A percentile compares a stretch with the other conserved stretches of the same genome.
Conservation (phyloP, 805 yeast genomes). For the Grigorovia yakushimaensis region DNA sequence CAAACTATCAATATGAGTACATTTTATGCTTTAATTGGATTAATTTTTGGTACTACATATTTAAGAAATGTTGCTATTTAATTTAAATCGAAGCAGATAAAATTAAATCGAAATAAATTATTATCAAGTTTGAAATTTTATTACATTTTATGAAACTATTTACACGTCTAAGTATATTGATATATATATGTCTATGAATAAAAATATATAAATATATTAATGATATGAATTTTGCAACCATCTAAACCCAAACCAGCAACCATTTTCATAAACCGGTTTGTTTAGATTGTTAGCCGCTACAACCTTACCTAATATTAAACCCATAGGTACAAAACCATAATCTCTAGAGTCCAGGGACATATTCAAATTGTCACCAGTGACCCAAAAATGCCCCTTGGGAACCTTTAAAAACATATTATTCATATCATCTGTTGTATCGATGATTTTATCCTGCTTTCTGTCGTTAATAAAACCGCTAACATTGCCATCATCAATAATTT, state of each 20-base stretch:
- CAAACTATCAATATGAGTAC: conserved; percentile 20
- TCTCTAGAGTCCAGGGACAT: conserved; percentile 84
- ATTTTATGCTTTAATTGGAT: conserved; percentile 42
- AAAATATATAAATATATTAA: conserved; percentile 12
- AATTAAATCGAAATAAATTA: no score
- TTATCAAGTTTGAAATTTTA: no score
- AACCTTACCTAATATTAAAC: conserved; percentile 76
- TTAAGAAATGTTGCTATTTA: conserved; percentile 36
- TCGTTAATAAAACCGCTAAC: no score
- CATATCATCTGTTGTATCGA: conserved; percentile 10
- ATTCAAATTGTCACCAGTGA: conserved; percentile 87
- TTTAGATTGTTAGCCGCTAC: conserved; percentile 56
- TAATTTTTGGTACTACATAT: conserved; percentile 58
- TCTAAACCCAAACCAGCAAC: conserved; percentile 42
- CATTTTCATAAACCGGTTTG: conserved; percentile 34
- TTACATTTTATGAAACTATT: no score
- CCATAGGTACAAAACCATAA: conserved; percentile 86
- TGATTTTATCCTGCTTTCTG: no score
- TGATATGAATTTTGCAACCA: conserved; percentile 35
- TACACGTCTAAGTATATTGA: no score
- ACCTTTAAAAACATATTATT: conserved; percentile 51
- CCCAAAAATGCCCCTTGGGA: conserved; percentile 95
- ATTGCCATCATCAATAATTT: background rate
- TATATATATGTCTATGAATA: no score
- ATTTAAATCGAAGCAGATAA: conserved; percentile 2